phyloP scores from a whole-genome alignment of 1,284 basidiomycete species.

The Tilletiaria anomala region DNA sequence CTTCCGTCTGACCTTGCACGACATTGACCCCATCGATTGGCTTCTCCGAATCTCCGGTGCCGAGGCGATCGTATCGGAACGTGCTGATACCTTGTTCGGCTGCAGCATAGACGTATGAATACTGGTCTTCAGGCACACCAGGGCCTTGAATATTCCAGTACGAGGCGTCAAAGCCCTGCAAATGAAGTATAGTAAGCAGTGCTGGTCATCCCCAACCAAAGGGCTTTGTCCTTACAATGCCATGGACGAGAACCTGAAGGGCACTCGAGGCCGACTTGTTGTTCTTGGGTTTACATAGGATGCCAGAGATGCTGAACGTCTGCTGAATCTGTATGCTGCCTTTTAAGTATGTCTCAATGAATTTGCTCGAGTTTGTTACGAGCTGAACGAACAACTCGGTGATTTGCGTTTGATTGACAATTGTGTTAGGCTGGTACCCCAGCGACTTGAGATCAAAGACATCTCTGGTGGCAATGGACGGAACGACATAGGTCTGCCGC shows the following conservation, averaged over 20 bases:
- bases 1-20: conserved; percentile 7
- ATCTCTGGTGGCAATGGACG: conserved; percentile 3
- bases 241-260: conserved; percentile 30
- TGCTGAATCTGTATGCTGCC: conserved; percentile 3
- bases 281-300: conserved; percentile 26
- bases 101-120: conserved; percentile 3
- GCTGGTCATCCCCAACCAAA: not conserved
- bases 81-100: conserved; percentile 1
- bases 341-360: conserved; percentile 9
- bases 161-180: no score
- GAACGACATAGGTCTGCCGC: conserved; percentile 3
- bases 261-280: conserved; percentile 12
- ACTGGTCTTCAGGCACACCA: conserved; percentile 1
- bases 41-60: conserved; percentile 5
- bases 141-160: conserved; percentile 8
- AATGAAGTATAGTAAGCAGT: no score
- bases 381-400: conserved; percentile 8
- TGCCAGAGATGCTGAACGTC: conserved; percentile 14
- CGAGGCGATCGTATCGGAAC: conserved; percentile 10
- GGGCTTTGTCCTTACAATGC: no score
- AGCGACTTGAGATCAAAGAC: conserved; percentile 2
- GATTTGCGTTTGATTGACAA: conserved; percentile 5
- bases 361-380: conserved; percentile 6
- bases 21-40: conserved; percentile 7
- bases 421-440: not conserved